Evolutionary conservation across 2,329 filamentous ascomycete genomes (phyloP).

Genomic region (Arthrinium puccinioides): DNA sequence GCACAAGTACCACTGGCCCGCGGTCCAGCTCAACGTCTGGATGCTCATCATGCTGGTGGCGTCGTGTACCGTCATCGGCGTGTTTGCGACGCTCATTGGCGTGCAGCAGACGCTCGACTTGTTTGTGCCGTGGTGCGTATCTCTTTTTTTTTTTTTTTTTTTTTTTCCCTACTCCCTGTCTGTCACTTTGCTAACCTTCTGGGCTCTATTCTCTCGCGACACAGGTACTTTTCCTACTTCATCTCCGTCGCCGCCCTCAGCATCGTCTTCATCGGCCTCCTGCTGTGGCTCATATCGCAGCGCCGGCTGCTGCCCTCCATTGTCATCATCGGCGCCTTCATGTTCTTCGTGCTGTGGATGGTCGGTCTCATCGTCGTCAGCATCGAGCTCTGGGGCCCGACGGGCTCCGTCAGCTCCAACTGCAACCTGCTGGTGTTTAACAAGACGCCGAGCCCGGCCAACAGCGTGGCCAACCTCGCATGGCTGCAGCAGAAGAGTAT

Average conservation of each 20-base stretch:
- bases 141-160: too few species aligned
- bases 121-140: conserved; percentile 53
- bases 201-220: neutral
- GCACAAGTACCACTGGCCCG: conserved; percentile 61
- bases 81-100: conserved; percentile 53
- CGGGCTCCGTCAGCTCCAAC: conserved; percentile 49
- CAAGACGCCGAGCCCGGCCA: conserved; percentile 36
- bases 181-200: too few species aligned
- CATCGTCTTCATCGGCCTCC: conserved; percentile 57
- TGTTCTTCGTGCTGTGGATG: conserved; percentile 62
- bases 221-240: conserved; percentile 62
- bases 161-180: neutral
- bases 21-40: conserved; percentile 60
- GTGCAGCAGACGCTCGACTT: conserved; percentile 49
- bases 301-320: conserved; percentile 54
- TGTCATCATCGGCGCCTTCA: conserved; percentile 57
- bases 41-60: conserved; percentile 58
- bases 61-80: conserved; percentile 50
- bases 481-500: conserved; percentile 58
- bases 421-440: conserved; percentile 53
- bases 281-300: conserved; percentile 56
- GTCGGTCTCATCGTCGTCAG: conserved; percentile 55
- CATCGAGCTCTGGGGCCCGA: conserved; percentile 57
- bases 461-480: conserved; percentile 48
- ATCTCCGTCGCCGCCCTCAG: conserved; percentile 52